Conservation (phyloP, 2,329 filamentous ascomycete genomes). For the Talaromyces funiculosus region DNA sequence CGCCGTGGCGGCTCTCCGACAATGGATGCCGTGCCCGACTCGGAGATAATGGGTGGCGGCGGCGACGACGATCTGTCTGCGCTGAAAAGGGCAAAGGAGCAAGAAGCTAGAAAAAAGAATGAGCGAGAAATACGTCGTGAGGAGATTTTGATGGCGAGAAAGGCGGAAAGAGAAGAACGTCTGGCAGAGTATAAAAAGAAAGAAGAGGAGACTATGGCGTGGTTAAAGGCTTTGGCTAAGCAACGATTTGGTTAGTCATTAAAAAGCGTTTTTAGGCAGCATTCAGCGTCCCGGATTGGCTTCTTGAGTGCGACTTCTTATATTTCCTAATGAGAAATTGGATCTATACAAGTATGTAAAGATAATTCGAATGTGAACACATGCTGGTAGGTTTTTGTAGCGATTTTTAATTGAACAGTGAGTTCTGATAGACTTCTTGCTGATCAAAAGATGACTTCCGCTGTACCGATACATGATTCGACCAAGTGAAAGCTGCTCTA, state of each 20-base stretch:
- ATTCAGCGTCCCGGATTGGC: not conserved
- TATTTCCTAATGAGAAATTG: not conserved
- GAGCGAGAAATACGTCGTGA: constrained; percentile 78
- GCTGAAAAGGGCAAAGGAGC: constrained; percentile 61
- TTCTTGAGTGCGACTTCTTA: not conserved
- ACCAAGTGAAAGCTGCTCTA: not conserved
- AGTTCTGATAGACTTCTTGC: not conserved
- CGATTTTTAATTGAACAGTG: not conserved
- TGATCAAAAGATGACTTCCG: not conserved
- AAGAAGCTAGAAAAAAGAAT: constrained; percentile 67
- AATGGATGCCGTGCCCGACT: constrained; percentile 59
- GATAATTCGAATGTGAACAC: not conserved
- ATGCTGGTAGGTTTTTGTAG: not conserved
- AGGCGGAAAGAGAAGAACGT: constrained; percentile 74
- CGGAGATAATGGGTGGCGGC: constrained; percentile 67
- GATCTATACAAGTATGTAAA: not conserved
- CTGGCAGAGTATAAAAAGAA: constrained; percentile 64
- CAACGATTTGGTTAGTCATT: constrained; percentile 62
- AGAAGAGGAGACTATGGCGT: constrained; percentile 79
- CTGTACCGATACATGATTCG: not conserved
- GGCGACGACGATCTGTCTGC: constrained; percentile 54
- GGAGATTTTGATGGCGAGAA: constrained; percentile 67
- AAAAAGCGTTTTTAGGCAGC: not conserved
- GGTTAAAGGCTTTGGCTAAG: constrained; percentile 71
- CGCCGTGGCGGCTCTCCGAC: constrained; percentile 56